Evolutionary conservation across 2,329 filamentous ascomycete genomes (phyloP).

Genomic region (Tricladium varicosporioides): DNA sequence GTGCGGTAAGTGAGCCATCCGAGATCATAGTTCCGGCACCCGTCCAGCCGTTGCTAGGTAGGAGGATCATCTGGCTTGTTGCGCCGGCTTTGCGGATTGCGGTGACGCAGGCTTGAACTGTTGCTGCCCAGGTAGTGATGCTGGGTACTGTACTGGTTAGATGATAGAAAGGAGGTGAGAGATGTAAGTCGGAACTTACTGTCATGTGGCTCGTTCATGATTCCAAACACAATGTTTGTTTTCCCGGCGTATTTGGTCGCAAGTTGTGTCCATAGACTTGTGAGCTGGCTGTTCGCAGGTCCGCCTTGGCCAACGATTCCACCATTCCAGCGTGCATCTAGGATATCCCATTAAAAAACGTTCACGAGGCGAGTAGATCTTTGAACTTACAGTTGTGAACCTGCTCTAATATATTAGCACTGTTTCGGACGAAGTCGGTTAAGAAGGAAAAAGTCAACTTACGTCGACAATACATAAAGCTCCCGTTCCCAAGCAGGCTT

Average conservation of each 20-base stretch:
- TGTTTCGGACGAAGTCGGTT: no score
- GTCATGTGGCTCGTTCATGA: conserved; percentile 58
- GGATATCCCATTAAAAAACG: no score
- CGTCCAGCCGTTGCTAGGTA: background rate
- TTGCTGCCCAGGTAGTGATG: background rate
- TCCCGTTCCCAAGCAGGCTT: conserved; percentile 52
- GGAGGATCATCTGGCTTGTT: background rate
- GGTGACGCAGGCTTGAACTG: background rate
- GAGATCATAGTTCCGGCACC: background rate
- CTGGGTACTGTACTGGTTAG: no score
- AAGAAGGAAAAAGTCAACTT: no score
- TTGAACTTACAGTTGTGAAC: no score
- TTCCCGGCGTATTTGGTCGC: conserved; percentile 41
- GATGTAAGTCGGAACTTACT: no score
- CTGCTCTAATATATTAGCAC: no score
- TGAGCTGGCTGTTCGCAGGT: background rate
- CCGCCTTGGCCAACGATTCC: background rate
- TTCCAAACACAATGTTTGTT: conserved; percentile 55
- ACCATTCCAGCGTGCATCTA: no score
- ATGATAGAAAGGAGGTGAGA: no score
- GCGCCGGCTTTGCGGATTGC: background rate
- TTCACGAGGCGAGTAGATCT: no score
- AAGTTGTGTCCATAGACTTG: background rate
- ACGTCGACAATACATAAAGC: conserved; percentile 57
- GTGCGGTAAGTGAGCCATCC: conserved; percentile 26